These are phyloP conservation scores for Irineochytrium annulatum DNA, from an alignment of 192 early-diverging fungal genomes.

Conservation along the genomic window DNA sequence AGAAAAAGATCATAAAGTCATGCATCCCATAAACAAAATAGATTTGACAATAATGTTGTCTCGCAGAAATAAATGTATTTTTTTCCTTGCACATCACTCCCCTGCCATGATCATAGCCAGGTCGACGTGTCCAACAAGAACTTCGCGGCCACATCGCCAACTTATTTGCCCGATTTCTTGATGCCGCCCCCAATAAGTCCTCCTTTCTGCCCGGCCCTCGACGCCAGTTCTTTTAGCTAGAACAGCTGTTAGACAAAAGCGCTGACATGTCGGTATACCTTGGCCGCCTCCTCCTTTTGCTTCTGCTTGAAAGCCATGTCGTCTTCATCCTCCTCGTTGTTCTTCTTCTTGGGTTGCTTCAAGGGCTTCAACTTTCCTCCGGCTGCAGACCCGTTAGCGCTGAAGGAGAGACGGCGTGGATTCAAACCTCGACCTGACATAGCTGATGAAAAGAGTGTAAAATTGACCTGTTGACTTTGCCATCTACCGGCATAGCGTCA, in stretches of 20 bases:
- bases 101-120: too few relatives aligned
- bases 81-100: too few relatives aligned
- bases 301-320: constrained; percentile 76
- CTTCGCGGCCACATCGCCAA: too few relatives aligned
- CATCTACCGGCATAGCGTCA: too few relatives aligned
- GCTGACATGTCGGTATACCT: constrained; percentile 45
- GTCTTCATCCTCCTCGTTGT: constrained; percentile 60
- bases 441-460: too few relatives aligned
- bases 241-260: neutral
- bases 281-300: constrained; percentile 71
- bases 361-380: constrained; percentile 57
- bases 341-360: constrained; percentile 77
- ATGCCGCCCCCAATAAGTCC: constrained; percentile 12
- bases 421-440: too few relatives aligned
- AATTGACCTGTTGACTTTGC: too few relatives aligned
- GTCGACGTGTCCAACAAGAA: too few relatives aligned
- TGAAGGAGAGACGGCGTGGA: too few relatives aligned
- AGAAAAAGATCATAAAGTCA: constrained; percentile 42
- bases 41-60: too few relatives aligned
- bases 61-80: too few relatives aligned
- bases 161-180: constrained; percentile 12
- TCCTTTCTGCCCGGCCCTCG: constrained; percentile 13
- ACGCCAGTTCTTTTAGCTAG: constrained; percentile 5
- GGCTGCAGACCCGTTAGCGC: too few relatives aligned
- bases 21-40: constrained; percentile 14